Conservation (phyloP, 352 stramenopile genomes). For the Hyaloperonospora arabidopsidis region DNA sequence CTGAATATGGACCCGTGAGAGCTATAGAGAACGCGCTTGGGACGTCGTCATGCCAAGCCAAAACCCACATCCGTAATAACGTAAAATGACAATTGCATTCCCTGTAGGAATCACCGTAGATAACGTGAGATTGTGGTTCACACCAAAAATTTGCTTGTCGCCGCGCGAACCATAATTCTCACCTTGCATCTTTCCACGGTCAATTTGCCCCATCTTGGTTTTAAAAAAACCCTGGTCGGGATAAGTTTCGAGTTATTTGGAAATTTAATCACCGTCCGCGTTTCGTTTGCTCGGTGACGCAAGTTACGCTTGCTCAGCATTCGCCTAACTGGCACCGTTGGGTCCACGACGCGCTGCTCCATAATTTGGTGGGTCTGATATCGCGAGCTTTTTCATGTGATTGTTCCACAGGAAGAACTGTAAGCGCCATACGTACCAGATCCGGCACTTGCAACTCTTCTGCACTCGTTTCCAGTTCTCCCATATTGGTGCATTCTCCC, state of each 20-base stretch:
- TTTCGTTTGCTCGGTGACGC: background rate
- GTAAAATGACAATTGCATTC: background rate
- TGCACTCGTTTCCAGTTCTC: background rate
- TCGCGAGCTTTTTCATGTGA: background rate
- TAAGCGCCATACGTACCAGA: background rate
- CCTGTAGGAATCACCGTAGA: background rate
- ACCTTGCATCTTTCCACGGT: background rate
- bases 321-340: background rate
- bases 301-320: background rate
- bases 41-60: no score
- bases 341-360: background rate
- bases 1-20: no score
- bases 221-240: background rate
- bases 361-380: background rate
- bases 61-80: no score
- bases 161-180: background rate
- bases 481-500: no score
- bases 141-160: constrained; percentile 1
- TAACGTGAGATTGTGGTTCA: background rate
- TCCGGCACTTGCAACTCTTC: background rate
- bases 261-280: background rate
- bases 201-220: background rate
- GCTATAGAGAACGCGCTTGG: no score
- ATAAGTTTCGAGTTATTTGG: background rate
- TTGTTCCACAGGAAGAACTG: background rate